phyloP scores from a whole-genome alignment of 1,139 yeast species.

The Wickerhamomyces sp. region DNA sequence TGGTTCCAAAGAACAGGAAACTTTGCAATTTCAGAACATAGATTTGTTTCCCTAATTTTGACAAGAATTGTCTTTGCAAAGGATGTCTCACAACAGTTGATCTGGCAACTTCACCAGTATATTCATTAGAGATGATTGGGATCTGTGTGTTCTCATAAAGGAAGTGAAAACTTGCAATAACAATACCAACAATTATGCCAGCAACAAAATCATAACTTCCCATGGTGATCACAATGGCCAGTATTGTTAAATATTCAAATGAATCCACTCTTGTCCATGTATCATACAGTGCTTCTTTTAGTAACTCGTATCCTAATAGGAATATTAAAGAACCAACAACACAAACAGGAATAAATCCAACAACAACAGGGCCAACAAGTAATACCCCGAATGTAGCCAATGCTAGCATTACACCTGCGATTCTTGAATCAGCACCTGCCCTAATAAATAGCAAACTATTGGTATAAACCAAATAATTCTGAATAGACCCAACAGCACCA shows the following conservation, averaged over 20 bases:
- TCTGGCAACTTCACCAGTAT: constrained; percentile 84
- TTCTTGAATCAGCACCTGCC: constrained; percentile 88
- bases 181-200: constrained; percentile 87
- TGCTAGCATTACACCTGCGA: constrained; percentile 86
- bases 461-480: constrained; percentile 91
- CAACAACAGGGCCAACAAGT: constrained; percentile 87
- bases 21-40: constrained; percentile 86
- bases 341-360: constrained; percentile 90
- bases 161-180: constrained; percentile 87
- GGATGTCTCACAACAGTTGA: constrained; percentile 93
- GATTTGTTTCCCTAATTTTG: constrained; percentile 86
- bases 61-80: constrained; percentile 78
- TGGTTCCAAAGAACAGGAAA: constrained; percentile 88
- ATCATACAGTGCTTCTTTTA: constrained; percentile 82
- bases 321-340: constrained; percentile 93
- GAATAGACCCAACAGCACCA: constrained; percentile 83
- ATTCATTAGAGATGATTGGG: constrained; percentile 77
- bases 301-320: constrained; percentile 81
- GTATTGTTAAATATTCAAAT: constrained; percentile 80
- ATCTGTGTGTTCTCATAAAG: constrained; percentile 86
- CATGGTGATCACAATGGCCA: constrained; percentile 86
- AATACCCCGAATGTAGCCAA: constrained; percentile 74
- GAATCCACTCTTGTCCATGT: constrained; percentile 71
- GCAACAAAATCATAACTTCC: constrained; percentile 93
- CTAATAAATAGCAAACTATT: constrained; percentile 86